Conservation (phyloP, 768 basidiomycete genomes). For the Phanerodontia chrysosporium region DNA sequence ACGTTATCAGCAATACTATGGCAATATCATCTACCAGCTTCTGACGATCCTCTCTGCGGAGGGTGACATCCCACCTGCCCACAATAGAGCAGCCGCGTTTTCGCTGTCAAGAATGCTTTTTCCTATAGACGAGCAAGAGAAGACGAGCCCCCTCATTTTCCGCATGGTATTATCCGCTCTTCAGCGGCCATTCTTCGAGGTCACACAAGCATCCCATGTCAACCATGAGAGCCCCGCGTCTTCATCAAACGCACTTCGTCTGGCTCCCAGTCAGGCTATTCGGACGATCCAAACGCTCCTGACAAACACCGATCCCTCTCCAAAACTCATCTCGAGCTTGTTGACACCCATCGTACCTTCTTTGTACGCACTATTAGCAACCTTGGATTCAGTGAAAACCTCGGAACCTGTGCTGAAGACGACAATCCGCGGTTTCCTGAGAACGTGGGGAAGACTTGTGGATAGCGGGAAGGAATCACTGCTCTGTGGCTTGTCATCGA, state of each 20-base stretch:
- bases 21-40: constrained; percentile 49
- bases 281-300: constrained; percentile 51
- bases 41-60: constrained; percentile 42
- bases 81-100: constrained; percentile 64
- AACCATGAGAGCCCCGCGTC: background rate
- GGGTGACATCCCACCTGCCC: constrained; percentile 32
- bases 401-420: constrained; percentile 64
- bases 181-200: constrained; percentile 46
- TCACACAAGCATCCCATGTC: background rate
- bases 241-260: background rate
- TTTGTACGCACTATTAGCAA: constrained; percentile 59
- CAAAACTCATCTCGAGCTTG: constrained; percentile 54
- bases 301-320: constrained; percentile 77
- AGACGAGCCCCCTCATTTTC: constrained; percentile 24
- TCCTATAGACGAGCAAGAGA: constrained; percentile 27
- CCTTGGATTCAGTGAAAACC: constrained; percentile 50
- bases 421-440: constrained; percentile 53
- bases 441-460: constrained; percentile 74
- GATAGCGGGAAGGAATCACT: constrained; percentile 44
- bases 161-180: constrained; percentile 42
- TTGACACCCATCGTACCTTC: constrained; percentile 65
- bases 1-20: constrained; percentile 56
- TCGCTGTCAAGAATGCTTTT: constrained; percentile 62
- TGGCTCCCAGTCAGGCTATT: constrained; percentile 38
- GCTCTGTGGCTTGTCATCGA: constrained; percentile 58